Base-by-base conservation (phyloP, 495 filamentous ascomycete genomes). In the Penicillium desertorum region DNA sequence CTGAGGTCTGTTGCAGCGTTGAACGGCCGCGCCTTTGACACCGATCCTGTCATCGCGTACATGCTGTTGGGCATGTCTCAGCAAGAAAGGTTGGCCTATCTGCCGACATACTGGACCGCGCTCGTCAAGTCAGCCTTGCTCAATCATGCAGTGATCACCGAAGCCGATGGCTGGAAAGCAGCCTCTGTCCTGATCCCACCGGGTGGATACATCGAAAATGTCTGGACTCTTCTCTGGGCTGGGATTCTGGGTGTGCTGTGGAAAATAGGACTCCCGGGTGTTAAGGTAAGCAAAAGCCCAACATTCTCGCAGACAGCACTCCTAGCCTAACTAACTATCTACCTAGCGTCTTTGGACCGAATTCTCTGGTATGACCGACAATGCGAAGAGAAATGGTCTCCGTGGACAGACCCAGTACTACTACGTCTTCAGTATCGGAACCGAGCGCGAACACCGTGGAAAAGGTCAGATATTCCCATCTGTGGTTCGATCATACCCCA, bases 371-470 rank as follows among this genome's bases (percentile, higher is more conserved):
- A 64, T 68, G 68, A 62, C 63, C 20, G 61, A 68, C 27, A 59
- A 64, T 10, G 68, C 68, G 4, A 71, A 66, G 25, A 57, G 39
- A 51, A 64, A 56, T 6, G 68, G 63, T 16, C 59, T 71, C 0
- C 59, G 45, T 6, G 65, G 65, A 30, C 57, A 69, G 9, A 61
- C 51, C 36, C 46, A 32, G 2, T 71, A 66, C 39, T 71, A 71
- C 46, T 71, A 71, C 44, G 36, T 71, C 39, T 71, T 68, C 49
- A 68, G 61, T 36, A 58, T 71, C 16, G 65, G 68, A 1, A 71
- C 68, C 4, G 65, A 71, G 43, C 42, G 36, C 32, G 61, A 68
- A 36, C 61, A 71, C 48, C 65, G 66, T 3, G 61, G 68, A 2
- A 68, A 64, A 59, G 68, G 68, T 71, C 20, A 48, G 49, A 34